Evolutionary conservation across 345 rosid genomes (phyloP).

Genomic region (Eucalyptus regnans): DNA sequence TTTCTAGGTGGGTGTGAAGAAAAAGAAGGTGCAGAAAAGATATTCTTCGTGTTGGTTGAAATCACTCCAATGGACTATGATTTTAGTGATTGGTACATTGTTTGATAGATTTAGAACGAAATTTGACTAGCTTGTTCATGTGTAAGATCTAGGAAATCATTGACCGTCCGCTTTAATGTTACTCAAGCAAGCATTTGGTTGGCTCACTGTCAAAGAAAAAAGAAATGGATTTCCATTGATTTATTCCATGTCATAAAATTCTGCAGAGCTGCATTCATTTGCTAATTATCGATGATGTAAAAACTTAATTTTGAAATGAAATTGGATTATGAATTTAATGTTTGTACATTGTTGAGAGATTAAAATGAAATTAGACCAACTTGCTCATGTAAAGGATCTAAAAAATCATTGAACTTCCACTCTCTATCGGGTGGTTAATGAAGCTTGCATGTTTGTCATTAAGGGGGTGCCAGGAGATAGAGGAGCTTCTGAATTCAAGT

Average conservation of each 20-base stretch:
- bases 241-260: not conserved
- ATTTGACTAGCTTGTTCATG: not conserved
- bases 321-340: no score
- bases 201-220: not conserved
- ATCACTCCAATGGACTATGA: not conserved
- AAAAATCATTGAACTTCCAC: no score
- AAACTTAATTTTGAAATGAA: no score
- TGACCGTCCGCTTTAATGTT: not conserved
- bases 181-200: not conserved
- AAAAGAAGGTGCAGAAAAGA: not conserved
- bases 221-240: not conserved
- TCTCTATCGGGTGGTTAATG: accelerated
- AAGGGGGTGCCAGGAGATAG: no score
- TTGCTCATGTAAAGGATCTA: no score
- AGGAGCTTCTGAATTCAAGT: not conserved
- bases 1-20: not conserved
- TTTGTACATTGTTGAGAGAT: no score
- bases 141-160: not conserved
- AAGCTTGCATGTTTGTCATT: no score
- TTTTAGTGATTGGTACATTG: not conserved
- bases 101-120: not conserved
- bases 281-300: no score
- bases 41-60: not conserved
- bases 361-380: no score
- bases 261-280: no score